Evolutionary conservation across 1,284 basidiomycete genomes (phyloP), one percentile per base, ranked within the genome.

Genomic region (Inonotus hispidus): DNA sequence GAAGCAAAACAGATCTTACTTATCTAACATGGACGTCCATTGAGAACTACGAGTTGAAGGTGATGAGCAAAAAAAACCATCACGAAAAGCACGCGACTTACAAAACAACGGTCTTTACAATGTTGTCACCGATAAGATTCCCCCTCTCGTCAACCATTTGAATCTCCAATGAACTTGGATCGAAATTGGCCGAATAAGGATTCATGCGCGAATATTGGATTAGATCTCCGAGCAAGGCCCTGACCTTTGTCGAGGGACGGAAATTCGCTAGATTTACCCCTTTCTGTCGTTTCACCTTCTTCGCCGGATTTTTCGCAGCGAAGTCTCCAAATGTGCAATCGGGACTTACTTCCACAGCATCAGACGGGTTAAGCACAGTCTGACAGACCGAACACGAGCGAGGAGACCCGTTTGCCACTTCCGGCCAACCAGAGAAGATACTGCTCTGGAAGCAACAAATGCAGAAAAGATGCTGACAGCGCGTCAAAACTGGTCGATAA

Each of bases 21-120:
- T 92, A 77, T 98, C 95, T 25, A 97, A 85, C 90, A 96, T 95
- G 19, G 84, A 85, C 4, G 95, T 98, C 95, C 95, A 97, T 71
- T 98, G 95, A 10, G 93, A 96, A 74, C 90, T 92, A 70, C 11
- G 1, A 25, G 25, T 19, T 39, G 38, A 56, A 37, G 10, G 29
- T 52, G 23, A 29, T 55, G 11, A 61, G 53, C 14, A 66, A 47
- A 52, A 59, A 46, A 25, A 52, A 56, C 38, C 47, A 38, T 54
- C 62, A 58, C 53, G 8, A 19, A 21, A 49, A 41, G 14, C 29
- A 29, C 53, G 25, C 61, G 23, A 82, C 91, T 75, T 71, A 94
- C 92, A 97, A 97, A 54, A 97, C 93, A 52, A 97, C 89, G 4
- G 92, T 93, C 77, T 97, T 97, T 58, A 86, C 78, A 41, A 85